These are phyloP conservation scores for Keqinozyma sinolaborantium DNA, from an alignment of 1,139 yeast species.

Conservation along the genomic window DNA sequence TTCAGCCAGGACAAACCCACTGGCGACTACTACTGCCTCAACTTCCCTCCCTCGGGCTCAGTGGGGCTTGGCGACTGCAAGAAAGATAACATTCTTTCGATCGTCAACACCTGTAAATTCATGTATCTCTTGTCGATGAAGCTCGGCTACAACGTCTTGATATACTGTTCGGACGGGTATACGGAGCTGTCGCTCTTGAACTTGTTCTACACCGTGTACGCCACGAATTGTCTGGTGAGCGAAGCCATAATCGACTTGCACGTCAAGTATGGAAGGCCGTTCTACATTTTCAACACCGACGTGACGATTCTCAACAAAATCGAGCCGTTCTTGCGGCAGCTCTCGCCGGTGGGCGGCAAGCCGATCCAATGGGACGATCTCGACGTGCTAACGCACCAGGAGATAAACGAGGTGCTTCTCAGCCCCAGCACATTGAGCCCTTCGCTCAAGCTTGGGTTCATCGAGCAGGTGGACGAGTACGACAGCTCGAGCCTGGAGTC, in stretches of 20 bases:
- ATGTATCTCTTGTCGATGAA: slow-evolving; percentile 40
- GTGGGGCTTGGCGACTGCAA: slow-evolving; percentile 69
- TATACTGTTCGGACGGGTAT: slow-evolving; percentile 88
- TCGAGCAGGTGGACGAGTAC: slow-evolving; percentile 10
- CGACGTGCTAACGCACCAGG: slow-evolving; percentile 26
- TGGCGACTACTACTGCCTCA: slow-evolving; percentile 39
- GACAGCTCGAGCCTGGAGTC: slow-evolving; percentile 5
- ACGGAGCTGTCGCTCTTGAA: slow-evolving; percentile 82
- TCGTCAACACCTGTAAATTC: slow-evolving; percentile 63
- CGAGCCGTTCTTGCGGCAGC: slow-evolving; percentile 54
- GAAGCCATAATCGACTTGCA: slow-evolving; percentile 61
- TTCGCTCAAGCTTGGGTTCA: slow-evolving; percentile 21
- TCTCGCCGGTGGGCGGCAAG: slow-evolving; percentile 41
- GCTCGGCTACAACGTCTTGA: slow-evolving; percentile 33
- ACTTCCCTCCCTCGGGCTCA: slow-evolving; percentile 84
- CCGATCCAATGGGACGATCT: slow-evolving; percentile 17
- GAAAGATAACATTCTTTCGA: slow-evolving; percentile 50
- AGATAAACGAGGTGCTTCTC: slow-evolving; percentile 33
- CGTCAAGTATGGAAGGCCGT: slow-evolving; percentile 64
- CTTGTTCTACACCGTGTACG: slow-evolving; percentile 67
- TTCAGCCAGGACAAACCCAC: slow-evolving; percentile 16
- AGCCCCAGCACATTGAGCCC: slow-evolving; percentile 5
- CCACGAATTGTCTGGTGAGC: slow-evolving; percentile 51
- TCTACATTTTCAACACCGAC: slow-evolving; percentile 78
- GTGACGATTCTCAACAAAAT: slow-evolving; percentile 60